Evolutionary conservation across 345 rosid species (phyloP).

Genomic region (Stellera chamaejasme): DNA sequence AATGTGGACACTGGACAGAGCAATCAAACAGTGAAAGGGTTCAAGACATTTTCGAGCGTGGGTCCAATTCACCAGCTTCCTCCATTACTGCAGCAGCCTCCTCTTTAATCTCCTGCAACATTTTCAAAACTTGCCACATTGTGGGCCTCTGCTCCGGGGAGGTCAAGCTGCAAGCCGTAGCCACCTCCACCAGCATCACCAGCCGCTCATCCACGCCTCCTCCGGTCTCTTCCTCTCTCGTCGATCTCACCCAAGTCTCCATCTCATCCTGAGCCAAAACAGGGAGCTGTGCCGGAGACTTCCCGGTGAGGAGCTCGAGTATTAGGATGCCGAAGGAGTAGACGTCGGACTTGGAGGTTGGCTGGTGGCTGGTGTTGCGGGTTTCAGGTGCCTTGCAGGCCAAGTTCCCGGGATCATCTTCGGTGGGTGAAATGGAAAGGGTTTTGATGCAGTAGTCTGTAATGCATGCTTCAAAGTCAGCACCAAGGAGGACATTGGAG

Average conservation of each 20-base stretch:
- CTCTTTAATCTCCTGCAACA: conserved; percentile 87
- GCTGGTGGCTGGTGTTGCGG: conserved; percentile 23
- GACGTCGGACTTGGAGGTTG: conserved; percentile 60
- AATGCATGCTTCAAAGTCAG: conserved; percentile 85
- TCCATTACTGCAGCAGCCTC: conserved; percentile 40
- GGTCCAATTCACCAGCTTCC: conserved; percentile 36
- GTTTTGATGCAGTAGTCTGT: conserved; percentile 68
- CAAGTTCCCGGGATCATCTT: conserved; percentile 27
- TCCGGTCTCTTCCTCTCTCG: conserved; percentile 44
- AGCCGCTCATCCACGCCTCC: conserved; percentile 45
- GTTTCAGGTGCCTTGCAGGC: conserved; percentile 62
- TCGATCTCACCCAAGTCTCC: conserved; percentile 50
- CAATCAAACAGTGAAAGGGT: neutral
- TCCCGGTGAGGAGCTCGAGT: conserved; percentile 78
- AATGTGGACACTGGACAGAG: too few relatives aligned
- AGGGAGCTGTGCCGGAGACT: conserved; percentile 57
- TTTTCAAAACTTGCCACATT: conserved; percentile 95
- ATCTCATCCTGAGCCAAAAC: conserved; percentile 24
- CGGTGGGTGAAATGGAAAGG: conserved; percentile 22
- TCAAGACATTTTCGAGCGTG: conserved; percentile 19
- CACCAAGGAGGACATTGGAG: conserved; percentile 74
- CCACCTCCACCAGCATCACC: conserved; percentile 73
- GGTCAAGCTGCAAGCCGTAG: conserved; percentile 46
- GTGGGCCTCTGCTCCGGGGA: conserved; percentile 92
- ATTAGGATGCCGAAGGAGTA: conserved; percentile 67